Evolutionary conservation across 2,329 filamentous ascomycete genomes (phyloP).

Genomic region (Stagonosporopsis vannaccii): DNA sequence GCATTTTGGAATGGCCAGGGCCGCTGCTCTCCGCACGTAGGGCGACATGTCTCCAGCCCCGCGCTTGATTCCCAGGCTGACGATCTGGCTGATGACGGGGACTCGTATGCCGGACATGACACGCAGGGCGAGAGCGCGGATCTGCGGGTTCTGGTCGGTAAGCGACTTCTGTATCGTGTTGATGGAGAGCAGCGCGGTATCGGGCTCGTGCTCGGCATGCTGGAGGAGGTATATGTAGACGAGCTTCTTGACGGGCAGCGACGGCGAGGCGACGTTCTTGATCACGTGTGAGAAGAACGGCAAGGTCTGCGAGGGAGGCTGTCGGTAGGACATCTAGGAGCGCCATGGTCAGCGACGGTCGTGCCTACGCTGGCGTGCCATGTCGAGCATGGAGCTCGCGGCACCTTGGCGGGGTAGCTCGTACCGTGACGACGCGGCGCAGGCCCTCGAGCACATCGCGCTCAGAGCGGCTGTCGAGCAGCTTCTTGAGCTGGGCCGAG

Average conservation of each 20-base stretch:
- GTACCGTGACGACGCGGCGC: constrained; percentile 84
- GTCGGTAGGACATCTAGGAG: constrained; percentile 92
- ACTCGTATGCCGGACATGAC: constrained; percentile 99
- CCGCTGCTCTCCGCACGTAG: constrained; percentile 89
- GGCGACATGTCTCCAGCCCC: constrained; percentile 94
- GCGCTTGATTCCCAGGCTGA: constrained; percentile 93
- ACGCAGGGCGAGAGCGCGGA: constrained; percentile 88
- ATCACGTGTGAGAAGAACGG: constrained; percentile 97
- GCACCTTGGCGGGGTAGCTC: constrained; percentile 38
- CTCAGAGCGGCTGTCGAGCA: constrained; percentile 92
- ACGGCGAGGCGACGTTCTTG: constrained; percentile 95
- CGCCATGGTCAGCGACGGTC: constrained; percentile 25
- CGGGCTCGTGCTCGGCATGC: constrained; percentile 94
- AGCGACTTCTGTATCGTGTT: constrained; percentile 99
- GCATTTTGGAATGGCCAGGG: constrained; percentile 94
- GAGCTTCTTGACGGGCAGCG: constrained; percentile 94
- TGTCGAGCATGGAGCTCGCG: neutral
- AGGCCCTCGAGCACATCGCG: constrained; percentile 91
- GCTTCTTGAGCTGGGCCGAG: constrained; percentile 87
- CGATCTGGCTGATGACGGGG: constrained; percentile 96
- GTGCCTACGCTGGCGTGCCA: neutral
- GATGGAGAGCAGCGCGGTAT: constrained; percentile 93
- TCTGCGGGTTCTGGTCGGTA: constrained; percentile 87
- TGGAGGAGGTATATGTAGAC: constrained; percentile 98
- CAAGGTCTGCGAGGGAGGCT: constrained; percentile 71